Conservation (phyloP, 2,329 filamentous ascomycete genomes). For the Hypoxylon sp. region DNA sequence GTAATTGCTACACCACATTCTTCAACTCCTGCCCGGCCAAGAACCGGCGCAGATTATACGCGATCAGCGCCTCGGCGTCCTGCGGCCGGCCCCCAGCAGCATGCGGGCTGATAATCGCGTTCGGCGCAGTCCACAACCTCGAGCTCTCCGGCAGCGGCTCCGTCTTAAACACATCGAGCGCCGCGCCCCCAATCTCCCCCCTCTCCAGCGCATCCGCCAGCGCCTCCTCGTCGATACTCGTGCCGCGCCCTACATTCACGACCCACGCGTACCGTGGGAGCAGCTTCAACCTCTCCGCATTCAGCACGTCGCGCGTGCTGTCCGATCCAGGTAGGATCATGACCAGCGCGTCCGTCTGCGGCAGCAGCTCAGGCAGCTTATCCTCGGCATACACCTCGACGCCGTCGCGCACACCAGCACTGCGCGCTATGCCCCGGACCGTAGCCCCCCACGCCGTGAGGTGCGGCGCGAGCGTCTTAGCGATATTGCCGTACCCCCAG, state of each 20-base stretch:
- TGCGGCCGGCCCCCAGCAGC: conserved; percentile 73
- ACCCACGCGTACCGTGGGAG: conserved; percentile 72
- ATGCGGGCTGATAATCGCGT: conserved; percentile 69
- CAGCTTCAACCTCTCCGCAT: conserved; percentile 65
- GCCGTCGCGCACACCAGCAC: conserved; percentile 69
- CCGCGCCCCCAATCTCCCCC: conserved; percentile 63
- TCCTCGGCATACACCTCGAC: conserved; percentile 71
- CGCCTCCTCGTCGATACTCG: conserved; percentile 65
- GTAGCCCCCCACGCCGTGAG: conserved; percentile 69
- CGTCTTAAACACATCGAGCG: conserved; percentile 64
- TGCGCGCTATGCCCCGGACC: conserved; percentile 71
- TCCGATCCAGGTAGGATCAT: conserved; percentile 75
- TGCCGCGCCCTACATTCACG: conserved; percentile 67
- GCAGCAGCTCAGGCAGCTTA: conserved; percentile 66
- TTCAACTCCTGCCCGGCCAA: conserved; percentile 71
- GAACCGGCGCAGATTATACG: conserved; percentile 72
- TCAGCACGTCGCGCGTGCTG: conserved; percentile 69
- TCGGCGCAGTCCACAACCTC: conserved; percentile 66
- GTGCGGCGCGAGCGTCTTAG: conserved; percentile 70
- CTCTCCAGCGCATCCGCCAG: conserved; percentile 62
- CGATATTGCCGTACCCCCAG: conserved; percentile 78
- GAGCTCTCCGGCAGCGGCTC: conserved; percentile 57
- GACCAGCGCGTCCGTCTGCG: conserved; percentile 74
- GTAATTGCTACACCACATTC: conserved; percentile 62
- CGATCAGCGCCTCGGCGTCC: conserved; percentile 71